phyloP scores from a whole-genome alignment of 1,139 yeast species.

The Komagataea norvegica region DNA sequence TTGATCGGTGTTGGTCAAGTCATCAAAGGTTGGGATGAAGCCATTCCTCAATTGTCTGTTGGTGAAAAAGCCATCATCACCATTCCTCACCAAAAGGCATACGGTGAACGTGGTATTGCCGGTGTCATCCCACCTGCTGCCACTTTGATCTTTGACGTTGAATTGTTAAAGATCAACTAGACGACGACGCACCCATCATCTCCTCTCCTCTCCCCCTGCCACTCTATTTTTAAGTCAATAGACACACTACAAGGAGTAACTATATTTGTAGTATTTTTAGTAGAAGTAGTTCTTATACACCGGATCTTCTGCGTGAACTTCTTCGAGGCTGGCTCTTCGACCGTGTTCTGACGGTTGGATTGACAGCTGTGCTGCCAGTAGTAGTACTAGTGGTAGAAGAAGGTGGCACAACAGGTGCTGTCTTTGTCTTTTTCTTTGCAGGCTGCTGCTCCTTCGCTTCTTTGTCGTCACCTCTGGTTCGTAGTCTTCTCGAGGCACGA shows the following conservation, averaged over 20 bases:
- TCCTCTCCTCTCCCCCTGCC: no score
- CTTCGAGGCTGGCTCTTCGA: slow-evolving; percentile 17
- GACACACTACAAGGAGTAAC: no score
- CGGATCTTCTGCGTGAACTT: slow-evolving; percentile 10
- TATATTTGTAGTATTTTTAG: background rate
- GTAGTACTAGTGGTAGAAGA: background rate
- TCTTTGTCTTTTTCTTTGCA: slow-evolving; percentile 1
- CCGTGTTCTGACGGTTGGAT: slow-evolving; percentile 11
- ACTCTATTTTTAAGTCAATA: no score
- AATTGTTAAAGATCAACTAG: slow-evolving; percentile 75
- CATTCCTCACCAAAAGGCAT: slow-evolving; percentile 90
- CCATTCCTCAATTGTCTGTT: slow-evolving; percentile 79
- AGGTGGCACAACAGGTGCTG: slow-evolving; percentile 3
- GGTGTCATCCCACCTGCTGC: slow-evolving; percentile 96
- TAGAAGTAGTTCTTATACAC: background rate
- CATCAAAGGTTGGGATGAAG: slow-evolving; percentile 94
- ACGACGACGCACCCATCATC: no score
- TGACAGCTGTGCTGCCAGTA: background rate
- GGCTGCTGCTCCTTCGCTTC: slow-evolving; percentile 4
- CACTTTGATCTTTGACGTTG: slow-evolving; percentile 88
- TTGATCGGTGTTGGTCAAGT: slow-evolving; percentile 94
- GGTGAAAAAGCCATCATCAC: slow-evolving; percentile 91
- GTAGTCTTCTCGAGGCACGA: slow-evolving; percentile 16
- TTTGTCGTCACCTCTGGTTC: slow-evolving; percentile 13
- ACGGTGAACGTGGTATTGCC: slow-evolving; percentile 93